These are phyloP conservation scores for Dendrocalamus sinicus DNA, from an alignment of 176 grass and related monocot genomes.

Conservation along the genomic window DNA sequence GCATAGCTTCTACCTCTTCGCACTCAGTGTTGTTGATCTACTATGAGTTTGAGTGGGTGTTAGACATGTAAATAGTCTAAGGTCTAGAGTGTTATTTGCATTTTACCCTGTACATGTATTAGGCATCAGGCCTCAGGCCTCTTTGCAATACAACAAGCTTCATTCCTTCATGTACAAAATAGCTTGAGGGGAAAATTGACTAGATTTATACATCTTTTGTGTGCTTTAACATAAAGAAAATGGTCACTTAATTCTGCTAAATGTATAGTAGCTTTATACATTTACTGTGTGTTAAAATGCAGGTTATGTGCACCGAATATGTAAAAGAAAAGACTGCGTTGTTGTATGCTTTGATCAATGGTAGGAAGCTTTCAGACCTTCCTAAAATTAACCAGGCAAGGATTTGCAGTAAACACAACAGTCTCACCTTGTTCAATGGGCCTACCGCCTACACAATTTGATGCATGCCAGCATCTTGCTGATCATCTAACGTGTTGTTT, in stretches of 20 bases:
- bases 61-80: too few relatives aligned
- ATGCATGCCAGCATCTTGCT: neutral
- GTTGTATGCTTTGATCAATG: conserved; percentile 75
- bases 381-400: conserved; percentile 86
- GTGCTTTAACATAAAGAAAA: neutral
- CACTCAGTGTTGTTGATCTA: too few relatives aligned
- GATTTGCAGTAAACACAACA: neutral
- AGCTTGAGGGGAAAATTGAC: neutral
- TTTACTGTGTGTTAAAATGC: conserved; percentile 40
- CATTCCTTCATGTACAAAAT: neutral
- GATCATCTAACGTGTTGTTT: neutral
- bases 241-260: neutral
- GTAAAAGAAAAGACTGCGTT: conserved; percentile 83
- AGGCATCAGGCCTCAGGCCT: too few relatives aligned
- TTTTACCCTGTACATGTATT: too few relatives aligned
- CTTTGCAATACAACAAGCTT: too few relatives aligned
- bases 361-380: conserved; percentile 74
- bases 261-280: neutral
- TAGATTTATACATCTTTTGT: neutral
- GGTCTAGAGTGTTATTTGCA: too few relatives aligned
- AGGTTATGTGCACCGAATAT: conserved; percentile 89
- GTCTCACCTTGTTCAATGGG: neutral
- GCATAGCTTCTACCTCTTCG: too few relatives aligned
- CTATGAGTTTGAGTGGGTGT: too few relatives aligned
- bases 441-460: neutral